phyloP scores from a whole-genome alignment of 441 rosid species.

The Corymbia calophylla region DNA sequence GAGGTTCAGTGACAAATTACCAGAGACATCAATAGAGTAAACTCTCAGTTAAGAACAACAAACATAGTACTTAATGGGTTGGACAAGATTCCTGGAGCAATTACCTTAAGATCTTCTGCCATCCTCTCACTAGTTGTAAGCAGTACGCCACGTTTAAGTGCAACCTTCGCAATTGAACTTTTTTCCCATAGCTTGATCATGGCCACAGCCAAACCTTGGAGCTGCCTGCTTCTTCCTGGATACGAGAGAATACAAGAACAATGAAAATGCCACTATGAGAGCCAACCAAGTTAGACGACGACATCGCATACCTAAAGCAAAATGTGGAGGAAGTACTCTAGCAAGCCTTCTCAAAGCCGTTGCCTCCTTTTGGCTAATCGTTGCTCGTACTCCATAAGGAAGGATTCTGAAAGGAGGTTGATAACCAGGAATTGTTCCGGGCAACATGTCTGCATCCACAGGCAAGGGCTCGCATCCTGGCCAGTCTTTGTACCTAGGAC shows the following conservation, averaged over 20 bases:
- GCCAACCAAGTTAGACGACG: neutral
- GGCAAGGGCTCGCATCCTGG: conserved; percentile 74
- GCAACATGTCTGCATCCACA: conserved; percentile 92
- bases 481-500: conserved; percentile 88
- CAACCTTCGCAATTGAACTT: conserved; percentile 78
- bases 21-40: neutral
- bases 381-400: conserved; percentile 81
- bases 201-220: conserved; percentile 84
- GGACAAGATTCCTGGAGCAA: neutral
- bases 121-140: conserved; percentile 95
- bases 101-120: conserved; percentile 96
- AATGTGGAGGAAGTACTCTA: conserved; percentile 83
- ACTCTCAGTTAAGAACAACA: neutral
- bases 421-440: conserved; percentile 62
- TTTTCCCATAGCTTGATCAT: conserved; percentile 77
- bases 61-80: neutral
- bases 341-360: conserved; percentile 81
- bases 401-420: conserved; percentile 88
- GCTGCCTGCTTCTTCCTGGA: conserved; percentile 83
- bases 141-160: conserved; percentile 89
- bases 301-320: conserved; percentile 59
- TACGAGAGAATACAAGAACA: conserved; percentile 6
- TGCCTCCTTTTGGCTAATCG: conserved; percentile 59
- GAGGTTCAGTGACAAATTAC: neutral
- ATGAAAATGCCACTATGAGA: conserved; percentile 1